Conservation (phyloP, 2,329 filamentous ascomycete genomes). For the Purpureocillium takamizusanense region DNA sequence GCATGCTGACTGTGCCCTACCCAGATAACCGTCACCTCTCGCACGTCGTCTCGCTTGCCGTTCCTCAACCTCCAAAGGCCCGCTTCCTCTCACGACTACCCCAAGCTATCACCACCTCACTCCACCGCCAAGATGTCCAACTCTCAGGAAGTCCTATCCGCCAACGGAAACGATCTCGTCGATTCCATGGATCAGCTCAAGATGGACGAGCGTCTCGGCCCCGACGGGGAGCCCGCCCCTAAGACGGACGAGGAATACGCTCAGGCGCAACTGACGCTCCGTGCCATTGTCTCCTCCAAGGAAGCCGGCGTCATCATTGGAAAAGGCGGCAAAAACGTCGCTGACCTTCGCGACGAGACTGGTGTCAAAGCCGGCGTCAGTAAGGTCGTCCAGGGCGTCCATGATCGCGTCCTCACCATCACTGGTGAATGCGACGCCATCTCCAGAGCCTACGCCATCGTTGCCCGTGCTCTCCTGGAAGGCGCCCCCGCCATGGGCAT, state of each 20-base stretch:
- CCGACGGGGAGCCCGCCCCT: conserved; percentile 69
- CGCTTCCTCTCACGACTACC: neutral
- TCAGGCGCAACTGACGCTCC: conserved; percentile 81
- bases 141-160: conserved; percentile 45
- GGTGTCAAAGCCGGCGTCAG: conserved; percentile 96
- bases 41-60: too few relatives aligned
- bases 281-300: conserved; percentile 97
- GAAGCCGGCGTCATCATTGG: conserved; percentile 98
- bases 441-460: conserved; percentile 85
- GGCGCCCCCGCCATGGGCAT: conserved; percentile 93
- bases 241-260: conserved; percentile 98
- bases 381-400: conserved; percentile 96
- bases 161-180: conserved; percentile 52
- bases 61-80: too few relatives aligned
- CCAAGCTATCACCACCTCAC: neutral
- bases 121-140: conserved; percentile 43
- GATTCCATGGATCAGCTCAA: conserved; percentile 59
- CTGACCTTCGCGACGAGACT: conserved; percentile 92
- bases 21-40: too few relatives aligned
- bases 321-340: conserved; percentile 97
- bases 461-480: conserved; percentile 84
- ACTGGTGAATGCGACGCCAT: conserved; percentile 84
- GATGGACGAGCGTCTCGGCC: conserved; percentile 56
- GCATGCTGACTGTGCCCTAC: too few relatives aligned
- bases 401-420: conserved; percentile 93